These are phyloP conservation scores for Trichoderma asperelloides DNA, from an alignment of 495 filamentous ascomycete species.

Conservation along the genomic window DNA sequence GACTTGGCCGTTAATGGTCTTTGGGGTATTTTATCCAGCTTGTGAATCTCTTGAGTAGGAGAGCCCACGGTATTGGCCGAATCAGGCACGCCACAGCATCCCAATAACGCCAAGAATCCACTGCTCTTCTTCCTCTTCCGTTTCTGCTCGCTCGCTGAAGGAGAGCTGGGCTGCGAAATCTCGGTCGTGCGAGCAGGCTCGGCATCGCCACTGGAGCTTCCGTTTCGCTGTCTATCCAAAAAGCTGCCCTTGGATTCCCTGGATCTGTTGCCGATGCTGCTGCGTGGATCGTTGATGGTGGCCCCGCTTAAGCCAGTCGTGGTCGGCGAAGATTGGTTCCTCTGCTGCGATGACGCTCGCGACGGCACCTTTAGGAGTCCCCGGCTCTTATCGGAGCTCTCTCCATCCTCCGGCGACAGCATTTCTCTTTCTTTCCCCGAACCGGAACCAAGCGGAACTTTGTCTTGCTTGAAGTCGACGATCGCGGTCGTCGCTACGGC, in stretches of 20 bases:
- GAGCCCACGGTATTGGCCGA: slow-evolving; percentile 51
- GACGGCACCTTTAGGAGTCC: slow-evolving; percentile 54
- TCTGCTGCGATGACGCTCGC: slow-evolving; percentile 56
- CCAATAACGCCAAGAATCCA: slow-evolving; percentile 61
- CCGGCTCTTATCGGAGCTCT: slow-evolving; percentile 45
- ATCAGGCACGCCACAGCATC: slow-evolving; percentile 67
- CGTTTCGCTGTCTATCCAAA: slow-evolving; percentile 55
- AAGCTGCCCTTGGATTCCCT: slow-evolving; percentile 63
- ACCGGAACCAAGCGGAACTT: slow-evolving; percentile 27
- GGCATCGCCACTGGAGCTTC: slow-evolving; percentile 47
- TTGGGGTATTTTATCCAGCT: slow-evolving; percentile 45
- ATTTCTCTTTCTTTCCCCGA: slow-evolving; percentile 40
- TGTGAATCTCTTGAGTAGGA: slow-evolving; percentile 60
- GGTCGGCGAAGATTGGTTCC: slow-evolving; percentile 51
- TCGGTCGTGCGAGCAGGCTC: slow-evolving; percentile 37
- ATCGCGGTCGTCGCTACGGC: not conserved
- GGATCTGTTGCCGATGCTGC: slow-evolving; percentile 51
- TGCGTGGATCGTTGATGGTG: slow-evolving; percentile 50
- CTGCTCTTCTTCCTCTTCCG: slow-evolving; percentile 49
- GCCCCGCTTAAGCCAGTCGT: slow-evolving; percentile 57
- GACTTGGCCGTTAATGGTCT: slow-evolving; percentile 45
- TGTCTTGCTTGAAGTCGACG: not conserved
- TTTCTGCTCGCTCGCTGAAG: slow-evolving; percentile 37
- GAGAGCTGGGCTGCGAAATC: slow-evolving; percentile 37
- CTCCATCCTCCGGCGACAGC: slow-evolving; percentile 31